Evolutionary conservation across 2,329 filamentous ascomycete species (phyloP).

Genomic region (Aureobasidium sp.): DNA sequence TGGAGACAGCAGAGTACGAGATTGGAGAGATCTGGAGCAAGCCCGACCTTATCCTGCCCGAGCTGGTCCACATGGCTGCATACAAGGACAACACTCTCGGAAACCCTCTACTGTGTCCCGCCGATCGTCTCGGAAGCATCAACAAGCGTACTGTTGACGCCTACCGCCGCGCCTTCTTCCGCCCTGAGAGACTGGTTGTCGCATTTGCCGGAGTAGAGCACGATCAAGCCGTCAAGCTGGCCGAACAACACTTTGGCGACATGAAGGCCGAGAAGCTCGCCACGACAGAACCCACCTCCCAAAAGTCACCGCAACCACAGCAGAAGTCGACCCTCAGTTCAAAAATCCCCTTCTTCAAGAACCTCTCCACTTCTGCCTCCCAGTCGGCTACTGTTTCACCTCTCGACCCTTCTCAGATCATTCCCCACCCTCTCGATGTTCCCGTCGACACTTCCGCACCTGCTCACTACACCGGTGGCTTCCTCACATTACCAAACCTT

Average conservation of each 20-base stretch:
- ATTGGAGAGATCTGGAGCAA: constrained; percentile 97
- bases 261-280: constrained; percentile 49
- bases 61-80: constrained; percentile 89
- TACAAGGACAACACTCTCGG: constrained; percentile 95
- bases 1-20: constrained; percentile 89
- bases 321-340: constrained; percentile 63
- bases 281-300: constrained; percentile 19
- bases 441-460: constrained; percentile 52
- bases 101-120: constrained; percentile 84
- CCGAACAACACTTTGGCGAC: constrained; percentile 82
- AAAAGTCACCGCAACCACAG: constrained; percentile 33
- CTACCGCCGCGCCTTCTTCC: constrained; percentile 78
- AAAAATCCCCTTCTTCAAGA: constrained; percentile 84
- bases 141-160: constrained; percentile 62
- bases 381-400: constrained; percentile 52
- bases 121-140: constrained; percentile 70
- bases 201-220: constrained; percentile 92
- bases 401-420: constrained; percentile 38
- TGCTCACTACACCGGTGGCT: constrained; percentile 87
- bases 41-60: constrained; percentile 89
- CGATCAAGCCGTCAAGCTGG: constrained; percentile 65
- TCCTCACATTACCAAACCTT: constrained; percentile 74
- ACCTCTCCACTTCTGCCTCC: constrained; percentile 66
- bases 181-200: constrained; percentile 83
- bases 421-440: constrained; percentile 37